A percentile compares a stretch with the other conserved stretches of the same genome.
These are phyloP conservation scores for Phaseolus coccineus DNA, from an alignment of 331 rosid species.

Conservation along the genomic window DNA sequence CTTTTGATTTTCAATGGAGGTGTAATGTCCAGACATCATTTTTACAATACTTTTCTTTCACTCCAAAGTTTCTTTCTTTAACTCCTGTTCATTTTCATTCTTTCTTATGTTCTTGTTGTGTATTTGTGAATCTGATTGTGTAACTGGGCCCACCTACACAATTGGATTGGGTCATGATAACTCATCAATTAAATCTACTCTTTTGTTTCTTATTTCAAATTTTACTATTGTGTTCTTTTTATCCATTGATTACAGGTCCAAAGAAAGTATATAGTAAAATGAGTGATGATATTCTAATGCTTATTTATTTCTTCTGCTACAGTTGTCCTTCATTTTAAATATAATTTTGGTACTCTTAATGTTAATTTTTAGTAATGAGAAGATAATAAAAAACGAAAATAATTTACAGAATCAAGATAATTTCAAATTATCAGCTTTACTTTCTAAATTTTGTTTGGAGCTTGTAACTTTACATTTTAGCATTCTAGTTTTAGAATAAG, in stretches of 20 bases:
- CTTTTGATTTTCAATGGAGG: slow-evolving; percentile 65
- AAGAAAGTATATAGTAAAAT: not conserved
- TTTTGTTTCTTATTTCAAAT: not conserved
- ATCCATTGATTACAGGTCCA: not conserved
- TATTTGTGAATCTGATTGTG: not conserved
- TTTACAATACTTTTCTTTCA: slow-evolving; percentile 36
- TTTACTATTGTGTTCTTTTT: not conserved
- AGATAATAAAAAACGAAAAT: not conserved
- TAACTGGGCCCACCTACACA: not conserved
- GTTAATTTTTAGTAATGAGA: not conserved
- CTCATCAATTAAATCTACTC: not conserved
- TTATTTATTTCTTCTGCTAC: not conserved
- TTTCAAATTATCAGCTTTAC: not conserved
- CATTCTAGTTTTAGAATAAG: too few species aligned
- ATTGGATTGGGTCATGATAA: not conserved
- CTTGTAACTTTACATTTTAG: not conserved
- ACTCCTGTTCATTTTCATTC: not conserved
- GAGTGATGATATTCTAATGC: not conserved
- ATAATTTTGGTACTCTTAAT: not conserved
- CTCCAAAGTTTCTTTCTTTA: not conserved
- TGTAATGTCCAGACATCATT: slow-evolving; percentile 85
- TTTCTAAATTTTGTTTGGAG: not conserved
- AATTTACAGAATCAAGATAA: not conserved
- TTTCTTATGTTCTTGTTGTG: not conserved
- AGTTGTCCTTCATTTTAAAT: not conserved